phyloP scores from a whole-genome alignment of 1,284 basidiomycete species.

The Phylloboletellus chloephorus region DNA sequence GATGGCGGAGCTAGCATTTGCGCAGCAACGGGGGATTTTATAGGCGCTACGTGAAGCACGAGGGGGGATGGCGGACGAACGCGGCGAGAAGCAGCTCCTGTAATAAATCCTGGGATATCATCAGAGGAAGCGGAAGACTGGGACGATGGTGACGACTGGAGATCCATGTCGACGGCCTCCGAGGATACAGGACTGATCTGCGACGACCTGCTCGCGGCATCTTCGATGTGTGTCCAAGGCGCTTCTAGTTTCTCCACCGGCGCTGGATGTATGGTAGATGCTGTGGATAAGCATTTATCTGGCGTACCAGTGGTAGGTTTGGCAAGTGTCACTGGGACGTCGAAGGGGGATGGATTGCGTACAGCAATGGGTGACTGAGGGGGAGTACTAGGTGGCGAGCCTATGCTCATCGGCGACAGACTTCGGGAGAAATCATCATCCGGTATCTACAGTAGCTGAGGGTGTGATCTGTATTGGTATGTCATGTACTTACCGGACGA shows the following conservation, averaged over 20 bases:
- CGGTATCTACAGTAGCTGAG: slow-evolving; percentile 31
- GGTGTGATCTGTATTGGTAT: slow-evolving; percentile 3
- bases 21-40: slow-evolving; percentile 13
- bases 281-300: slow-evolving; percentile 12
- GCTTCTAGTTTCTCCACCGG: slow-evolving; percentile 15
- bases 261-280: slow-evolving; percentile 16
- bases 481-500: slow-evolving; percentile 17
- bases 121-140: slow-evolving; percentile 22
- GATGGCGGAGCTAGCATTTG: slow-evolving; percentile 19
- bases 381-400: slow-evolving; percentile 39
- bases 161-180: slow-evolving; percentile 32
- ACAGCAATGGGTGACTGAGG: slow-evolving; percentile 21
- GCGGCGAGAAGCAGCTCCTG: slow-evolving; percentile 30
- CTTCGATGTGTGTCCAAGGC: slow-evolving; percentile 21
- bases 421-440: slow-evolving; percentile 34
- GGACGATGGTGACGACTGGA: slow-evolving; percentile 32
- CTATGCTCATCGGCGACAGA: slow-evolving; percentile 55
- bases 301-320: slow-evolving; percentile 4
- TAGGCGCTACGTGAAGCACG: slow-evolving; percentile 16
- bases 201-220: slow-evolving; percentile 27
- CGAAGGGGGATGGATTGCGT: slow-evolving; percentile 3
- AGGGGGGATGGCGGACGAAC: slow-evolving; percentile 26
- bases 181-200: slow-evolving; percentile 32
- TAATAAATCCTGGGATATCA: slow-evolving; percentile 32
- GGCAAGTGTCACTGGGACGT: slow-evolving; percentile 4